Percentiles rank a stretch among this genome's conserved stretches.
These are phyloP conservation scores for Ophiostoma australiae DNA, from an alignment of 2,329 filamentous ascomycete species.

Conservation along the genomic window DNA sequence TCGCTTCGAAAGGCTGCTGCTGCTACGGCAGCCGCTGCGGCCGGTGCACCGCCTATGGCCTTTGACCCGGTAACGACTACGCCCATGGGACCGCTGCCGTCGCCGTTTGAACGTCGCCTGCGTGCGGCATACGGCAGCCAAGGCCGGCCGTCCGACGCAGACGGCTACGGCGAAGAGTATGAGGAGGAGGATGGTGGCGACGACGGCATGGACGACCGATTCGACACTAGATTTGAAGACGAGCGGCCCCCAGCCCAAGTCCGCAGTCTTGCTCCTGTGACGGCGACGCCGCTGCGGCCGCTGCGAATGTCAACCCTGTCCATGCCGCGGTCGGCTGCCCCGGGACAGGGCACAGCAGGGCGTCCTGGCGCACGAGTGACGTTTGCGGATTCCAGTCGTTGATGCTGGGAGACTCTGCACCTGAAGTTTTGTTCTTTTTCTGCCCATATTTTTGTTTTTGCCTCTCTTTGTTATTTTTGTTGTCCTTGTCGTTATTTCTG, in stretches of 20 bases:
- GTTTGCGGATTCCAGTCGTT: slow-evolving; percentile 22
- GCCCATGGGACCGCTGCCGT: slow-evolving; percentile 28
- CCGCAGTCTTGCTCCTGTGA: background rate
- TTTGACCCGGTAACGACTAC: slow-evolving; percentile 26
- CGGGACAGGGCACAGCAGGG: background rate
- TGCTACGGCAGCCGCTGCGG: background rate
- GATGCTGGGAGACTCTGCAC: background rate
- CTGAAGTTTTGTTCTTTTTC: too few relatives aligned
- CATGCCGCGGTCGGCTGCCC: background rate
- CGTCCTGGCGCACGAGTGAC: slow-evolving; percentile 23
- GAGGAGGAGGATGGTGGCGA: background rate
- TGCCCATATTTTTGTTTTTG: background rate
- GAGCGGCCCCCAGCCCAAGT: background rate
- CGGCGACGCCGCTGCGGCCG: slow-evolving; percentile 18
- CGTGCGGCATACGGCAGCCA: slow-evolving; percentile 26
- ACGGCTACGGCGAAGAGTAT: slow-evolving; percentile 8
- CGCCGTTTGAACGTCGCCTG: slow-evolving; percentile 29
- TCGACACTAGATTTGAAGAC: background rate
- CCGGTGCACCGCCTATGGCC: background rate
- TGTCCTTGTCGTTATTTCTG: background rate
- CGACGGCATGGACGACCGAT: background rate
- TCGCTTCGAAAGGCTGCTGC: slow-evolving; percentile 15
- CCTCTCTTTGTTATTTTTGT: background rate
- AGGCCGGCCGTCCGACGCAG: background rate
- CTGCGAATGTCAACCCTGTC: slow-evolving; percentile 8